Percentiles rank a stretch among this genome's conserved stretches.
Evolutionary conservation across 805 yeast genomes (phyloP).

Genomic region (Kregervanrija fluxuum): DNA sequence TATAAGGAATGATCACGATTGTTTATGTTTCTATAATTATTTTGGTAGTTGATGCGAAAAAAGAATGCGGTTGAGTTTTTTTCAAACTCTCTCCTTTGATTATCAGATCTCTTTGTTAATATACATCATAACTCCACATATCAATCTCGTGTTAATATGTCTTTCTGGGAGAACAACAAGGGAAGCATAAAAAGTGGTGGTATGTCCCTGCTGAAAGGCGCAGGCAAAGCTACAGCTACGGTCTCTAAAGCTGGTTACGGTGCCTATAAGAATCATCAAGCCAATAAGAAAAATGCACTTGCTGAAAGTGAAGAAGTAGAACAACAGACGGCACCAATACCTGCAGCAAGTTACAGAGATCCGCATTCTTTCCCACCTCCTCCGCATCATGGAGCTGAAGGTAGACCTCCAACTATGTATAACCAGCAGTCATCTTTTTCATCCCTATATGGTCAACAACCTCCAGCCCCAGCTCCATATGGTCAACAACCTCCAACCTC

Average conservation of each 20-base stretch:
- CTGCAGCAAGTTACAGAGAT: slow-evolving; percentile 17
- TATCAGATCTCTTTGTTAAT: too few species aligned
- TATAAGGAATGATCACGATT: neutral
- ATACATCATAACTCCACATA: too few species aligned
- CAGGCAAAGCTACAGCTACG: slow-evolving; percentile 43
- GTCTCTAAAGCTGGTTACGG: slow-evolving; percentile 38
- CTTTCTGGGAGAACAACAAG: slow-evolving; percentile 47
- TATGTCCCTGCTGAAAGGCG: slow-evolving; percentile 40
- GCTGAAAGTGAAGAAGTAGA: slow-evolving; percentile 6
- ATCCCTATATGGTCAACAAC: neutral
- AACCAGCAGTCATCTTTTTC: neutral
- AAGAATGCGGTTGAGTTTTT: too few species aligned
- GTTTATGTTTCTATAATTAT: too few species aligned
- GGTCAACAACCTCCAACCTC: slow-evolving; percentile 6
- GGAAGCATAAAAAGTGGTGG: slow-evolving; percentile 45
- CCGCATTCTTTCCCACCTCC: slow-evolving; percentile 16
- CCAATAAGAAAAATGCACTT: slow-evolving; percentile 17
- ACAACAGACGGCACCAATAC: slow-evolving; percentile 1
- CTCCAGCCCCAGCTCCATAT: neutral
- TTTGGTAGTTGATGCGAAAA: too few species aligned
- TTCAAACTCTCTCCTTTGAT: too few species aligned
- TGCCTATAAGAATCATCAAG: slow-evolving; percentile 38
- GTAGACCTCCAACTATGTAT: slow-evolving; percentile 2
- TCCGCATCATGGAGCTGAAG: slow-evolving; percentile 10
- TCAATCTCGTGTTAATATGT: slow-evolving; percentile 18